Conservation (phyloP, 2,329 filamentous ascomycete genomes). For the Verticillium isaacii region DNA sequence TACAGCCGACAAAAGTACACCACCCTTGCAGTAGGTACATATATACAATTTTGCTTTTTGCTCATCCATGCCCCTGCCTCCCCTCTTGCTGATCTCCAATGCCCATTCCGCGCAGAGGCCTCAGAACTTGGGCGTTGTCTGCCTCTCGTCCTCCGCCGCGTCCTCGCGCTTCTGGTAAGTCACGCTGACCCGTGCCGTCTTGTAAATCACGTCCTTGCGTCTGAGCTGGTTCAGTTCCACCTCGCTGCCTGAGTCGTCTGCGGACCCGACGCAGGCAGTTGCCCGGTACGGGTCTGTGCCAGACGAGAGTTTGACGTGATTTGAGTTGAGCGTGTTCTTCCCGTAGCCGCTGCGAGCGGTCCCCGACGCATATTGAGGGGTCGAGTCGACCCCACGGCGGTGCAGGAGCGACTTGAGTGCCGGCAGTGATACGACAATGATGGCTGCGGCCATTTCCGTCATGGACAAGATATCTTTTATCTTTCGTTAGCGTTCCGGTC, state of each 20-base stretch:
- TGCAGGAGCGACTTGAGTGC: conserved; percentile 15
- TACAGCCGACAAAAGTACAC: background rate
- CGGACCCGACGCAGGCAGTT: conserved; percentile 7
- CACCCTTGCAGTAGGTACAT: background rate
- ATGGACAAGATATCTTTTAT: conserved; percentile 14
- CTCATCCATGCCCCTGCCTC: background rate
- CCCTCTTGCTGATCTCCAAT: background rate
- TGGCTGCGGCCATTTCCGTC: conserved; percentile 15
- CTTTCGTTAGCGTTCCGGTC: background rate
- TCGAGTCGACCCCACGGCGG: conserved; percentile 8
- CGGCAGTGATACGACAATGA: conserved; percentile 15
- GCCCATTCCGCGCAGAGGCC: background rate
- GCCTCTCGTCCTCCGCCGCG: too few relatives aligned
- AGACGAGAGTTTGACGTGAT: conserved; percentile 15
- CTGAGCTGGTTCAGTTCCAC: conserved; percentile 13
- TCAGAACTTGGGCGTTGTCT: background rate
- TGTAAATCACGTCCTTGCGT: conserved; percentile 13
- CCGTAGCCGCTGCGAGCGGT: background rate
- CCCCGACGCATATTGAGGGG: conserved; percentile 4
- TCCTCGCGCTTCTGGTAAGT: conserved; percentile 12
- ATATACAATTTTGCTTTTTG: background rate
- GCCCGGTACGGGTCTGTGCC: conserved; percentile 12
- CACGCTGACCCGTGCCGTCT: conserved; percentile 15
- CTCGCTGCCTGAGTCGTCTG: conserved; percentile 13
- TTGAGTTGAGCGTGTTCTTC: conserved; percentile 7